phyloP scores from a whole-genome alignment of 441 rosid species.

The Erodium moschatum region DNA sequence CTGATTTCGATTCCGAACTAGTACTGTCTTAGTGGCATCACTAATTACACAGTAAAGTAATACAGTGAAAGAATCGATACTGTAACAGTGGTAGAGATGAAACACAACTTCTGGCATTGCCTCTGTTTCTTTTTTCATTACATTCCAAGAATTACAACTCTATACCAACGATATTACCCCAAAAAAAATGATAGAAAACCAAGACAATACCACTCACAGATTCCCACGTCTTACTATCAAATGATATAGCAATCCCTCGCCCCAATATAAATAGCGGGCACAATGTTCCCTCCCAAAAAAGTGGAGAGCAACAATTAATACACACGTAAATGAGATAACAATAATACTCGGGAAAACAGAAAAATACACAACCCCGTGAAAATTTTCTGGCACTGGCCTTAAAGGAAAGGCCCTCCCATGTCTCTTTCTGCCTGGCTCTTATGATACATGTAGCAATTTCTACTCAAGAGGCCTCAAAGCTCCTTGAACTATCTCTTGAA shows the following conservation, averaged over 20 bases:
- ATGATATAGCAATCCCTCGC: neutral
- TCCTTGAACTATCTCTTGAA: constrained; percentile 86
- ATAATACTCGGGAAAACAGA: neutral
- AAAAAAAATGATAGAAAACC: no score
- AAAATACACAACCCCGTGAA: neutral
- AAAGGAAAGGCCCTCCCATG: neutral
- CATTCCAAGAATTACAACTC: neutral
- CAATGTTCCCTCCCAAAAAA: neutral
- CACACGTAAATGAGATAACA: neutral
- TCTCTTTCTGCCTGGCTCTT: constrained; percentile 11
- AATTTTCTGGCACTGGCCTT: neutral
- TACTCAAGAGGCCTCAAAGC: constrained; percentile 79
- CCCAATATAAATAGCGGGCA: no score
- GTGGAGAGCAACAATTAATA: neutral
- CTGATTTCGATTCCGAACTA: no score
- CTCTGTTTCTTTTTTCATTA: neutral
- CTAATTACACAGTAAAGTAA: no score
- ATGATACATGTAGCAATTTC: constrained; percentile 49
- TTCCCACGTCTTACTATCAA: neutral
- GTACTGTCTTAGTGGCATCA: no score
- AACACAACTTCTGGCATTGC: neutral
- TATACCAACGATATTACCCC: neutral
- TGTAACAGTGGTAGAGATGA: no score
- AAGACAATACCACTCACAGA: neutral
- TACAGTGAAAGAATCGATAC: no score